Evolutionary conservation across 768 basidiomycete species (phyloP).

Genomic region (Boletus rufocinnamomeus): DNA sequence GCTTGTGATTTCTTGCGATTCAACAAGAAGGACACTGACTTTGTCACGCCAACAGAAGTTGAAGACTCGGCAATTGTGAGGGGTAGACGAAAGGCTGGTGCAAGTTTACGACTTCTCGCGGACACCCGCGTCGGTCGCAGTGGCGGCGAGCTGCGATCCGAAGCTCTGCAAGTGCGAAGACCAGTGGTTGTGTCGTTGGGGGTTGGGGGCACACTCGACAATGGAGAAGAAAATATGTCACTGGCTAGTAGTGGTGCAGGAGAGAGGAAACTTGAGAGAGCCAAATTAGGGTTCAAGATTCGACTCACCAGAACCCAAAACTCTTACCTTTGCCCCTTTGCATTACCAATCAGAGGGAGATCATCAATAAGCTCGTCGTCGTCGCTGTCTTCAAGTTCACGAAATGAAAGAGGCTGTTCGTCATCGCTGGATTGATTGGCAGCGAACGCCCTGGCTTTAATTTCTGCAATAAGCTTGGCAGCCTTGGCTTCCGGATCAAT

Average conservation of each 20-base stretch:
- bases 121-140: constrained; percentile 17
- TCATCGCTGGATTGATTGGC: constrained; percentile 49
- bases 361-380: constrained; percentile 45
- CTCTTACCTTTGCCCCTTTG: constrained; percentile 14
- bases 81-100: constrained; percentile 13
- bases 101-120: constrained; percentile 22
- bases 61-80: constrained; percentile 11
- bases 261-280: constrained; percentile 11
- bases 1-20: constrained; percentile 26
- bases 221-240: constrained; percentile 23
- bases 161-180: not conserved
- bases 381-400: constrained; percentile 52
- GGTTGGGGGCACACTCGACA: constrained; percentile 26
- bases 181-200: not conserved
- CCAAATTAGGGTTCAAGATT: not conserved
- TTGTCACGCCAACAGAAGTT: not conserved
- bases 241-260: not conserved
- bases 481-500: constrained; percentile 46
- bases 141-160: constrained; percentile 7
- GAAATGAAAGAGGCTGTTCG: constrained; percentile 35
- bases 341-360: constrained; percentile 15
- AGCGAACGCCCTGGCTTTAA: constrained; percentile 62
- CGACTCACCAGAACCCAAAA: not conserved
- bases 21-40: not conserved
- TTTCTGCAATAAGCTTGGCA: constrained; percentile 59